These are phyloP conservation scores for Solanum pimpinellifolium DNA, from an alignment of 257 asterid species.

Conservation along the genomic window DNA sequence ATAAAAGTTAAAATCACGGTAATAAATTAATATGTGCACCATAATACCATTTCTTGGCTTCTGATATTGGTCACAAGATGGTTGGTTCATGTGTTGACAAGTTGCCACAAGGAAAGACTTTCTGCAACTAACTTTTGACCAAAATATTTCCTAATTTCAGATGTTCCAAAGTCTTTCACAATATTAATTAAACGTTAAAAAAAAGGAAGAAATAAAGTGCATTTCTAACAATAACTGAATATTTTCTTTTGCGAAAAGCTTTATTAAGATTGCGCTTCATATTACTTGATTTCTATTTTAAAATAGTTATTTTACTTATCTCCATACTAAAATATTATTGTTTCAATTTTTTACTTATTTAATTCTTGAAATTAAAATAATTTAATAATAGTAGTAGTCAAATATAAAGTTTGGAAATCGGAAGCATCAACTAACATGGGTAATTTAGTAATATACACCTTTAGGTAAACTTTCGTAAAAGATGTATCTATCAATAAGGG, in stretches of 20 bases:
- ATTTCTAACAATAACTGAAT: not conserved
- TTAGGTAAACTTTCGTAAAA: too few relatives aligned
- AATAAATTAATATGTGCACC: not conserved
- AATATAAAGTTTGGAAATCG: too few relatives aligned
- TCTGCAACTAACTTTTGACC: not conserved
- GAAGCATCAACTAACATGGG: too few relatives aligned
- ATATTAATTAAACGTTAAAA: slow-evolving; percentile 5
- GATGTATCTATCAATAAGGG: too few relatives aligned
- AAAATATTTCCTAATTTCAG: not conserved
- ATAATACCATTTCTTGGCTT: not conserved
- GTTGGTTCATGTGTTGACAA: not conserved
- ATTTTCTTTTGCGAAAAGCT: not conserved
- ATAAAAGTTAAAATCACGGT: not conserved
- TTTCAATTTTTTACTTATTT: too few relatives aligned
- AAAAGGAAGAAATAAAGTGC: not conserved
- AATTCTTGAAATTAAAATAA: too few relatives aligned
- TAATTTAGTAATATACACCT: too few relatives aligned
- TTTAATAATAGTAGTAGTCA: too few relatives aligned
- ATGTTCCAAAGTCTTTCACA: not conserved
- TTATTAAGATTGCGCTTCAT: not conserved
- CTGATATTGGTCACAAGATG: not conserved
- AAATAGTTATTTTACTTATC: too few relatives aligned
- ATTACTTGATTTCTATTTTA: too few relatives aligned
- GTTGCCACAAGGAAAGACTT: not conserved
- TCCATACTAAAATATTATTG: too few relatives aligned